These are phyloP conservation scores for Didymella sp. DNA, from an alignment of 2,329 filamentous ascomycete genomes.

Conservation along the genomic window DNA sequence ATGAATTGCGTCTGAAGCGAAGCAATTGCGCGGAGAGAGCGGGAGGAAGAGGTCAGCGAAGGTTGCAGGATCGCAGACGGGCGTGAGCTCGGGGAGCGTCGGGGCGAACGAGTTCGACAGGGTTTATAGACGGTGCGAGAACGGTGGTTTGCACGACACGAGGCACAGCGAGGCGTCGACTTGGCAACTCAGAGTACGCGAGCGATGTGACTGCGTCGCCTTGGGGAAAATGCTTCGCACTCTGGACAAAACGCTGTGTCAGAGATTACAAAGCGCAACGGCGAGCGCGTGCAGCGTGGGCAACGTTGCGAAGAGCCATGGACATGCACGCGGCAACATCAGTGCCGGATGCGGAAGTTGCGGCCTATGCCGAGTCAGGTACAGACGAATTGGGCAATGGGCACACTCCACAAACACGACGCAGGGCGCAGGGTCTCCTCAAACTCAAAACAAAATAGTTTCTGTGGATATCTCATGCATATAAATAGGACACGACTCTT, in stretches of 20 bases:
- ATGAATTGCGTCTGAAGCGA: constrained; percentile 15
- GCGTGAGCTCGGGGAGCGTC: constrained; percentile 42
- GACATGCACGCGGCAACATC: constrained; percentile 10
- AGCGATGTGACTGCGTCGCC: constrained; percentile 5
- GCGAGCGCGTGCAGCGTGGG: constrained; percentile 5
- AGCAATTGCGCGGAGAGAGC: constrained; percentile 30
- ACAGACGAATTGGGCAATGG: constrained; percentile 7
- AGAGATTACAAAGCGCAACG: constrained; percentile 3
- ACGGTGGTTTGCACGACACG: constrained; percentile 24
- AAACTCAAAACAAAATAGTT: constrained; percentile 1
- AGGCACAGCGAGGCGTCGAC: constrained; percentile 6
- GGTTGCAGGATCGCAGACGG: constrained; percentile 28
- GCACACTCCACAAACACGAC: constrained; percentile 18
- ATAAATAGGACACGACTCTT: constrained; percentile 14
- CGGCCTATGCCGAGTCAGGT: constrained; percentile 26
- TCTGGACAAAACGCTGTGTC: not conserved
- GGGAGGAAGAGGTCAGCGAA: constrained; percentile 20
- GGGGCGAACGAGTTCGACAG: constrained; percentile 34
- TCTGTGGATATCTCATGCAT: constrained; percentile 13
- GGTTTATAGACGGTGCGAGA: constrained; percentile 27
- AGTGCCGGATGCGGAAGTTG: constrained; percentile 22
- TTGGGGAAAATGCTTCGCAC: constrained; percentile 3
- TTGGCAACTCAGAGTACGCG: constrained; percentile 4
- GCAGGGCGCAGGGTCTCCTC: constrained; percentile 16
- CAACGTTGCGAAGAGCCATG: constrained; percentile 12